Conservation (phyloP, 805 yeast genomes). For the Pichia californica region DNA sequence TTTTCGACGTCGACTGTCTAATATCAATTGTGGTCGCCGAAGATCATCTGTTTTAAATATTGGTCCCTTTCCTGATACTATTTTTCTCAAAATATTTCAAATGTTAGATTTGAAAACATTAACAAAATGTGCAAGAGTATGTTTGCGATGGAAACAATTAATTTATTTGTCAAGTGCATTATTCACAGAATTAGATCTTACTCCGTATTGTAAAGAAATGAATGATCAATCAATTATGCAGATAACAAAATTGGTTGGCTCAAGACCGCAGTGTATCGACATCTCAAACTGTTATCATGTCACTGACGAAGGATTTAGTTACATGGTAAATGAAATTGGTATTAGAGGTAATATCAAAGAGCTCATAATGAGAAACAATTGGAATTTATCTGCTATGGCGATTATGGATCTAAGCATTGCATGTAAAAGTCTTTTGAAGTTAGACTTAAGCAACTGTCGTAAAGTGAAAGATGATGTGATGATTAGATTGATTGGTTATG, state of each 20-base stretch:
- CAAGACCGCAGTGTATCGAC: constrained; percentile 55
- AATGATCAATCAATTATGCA: constrained; percentile 50
- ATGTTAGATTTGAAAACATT: constrained; percentile 49
- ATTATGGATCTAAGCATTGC: constrained; percentile 71
- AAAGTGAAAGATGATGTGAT: constrained; percentile 68
- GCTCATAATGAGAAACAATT: constrained; percentile 58
- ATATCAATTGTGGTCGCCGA: constrained; percentile 37
- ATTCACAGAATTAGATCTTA: constrained; percentile 47
- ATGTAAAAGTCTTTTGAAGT: constrained; percentile 49
- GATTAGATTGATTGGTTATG: constrained; percentile 61
- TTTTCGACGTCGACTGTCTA: constrained; percentile 44
- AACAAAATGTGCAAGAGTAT: constrained; percentile 52
- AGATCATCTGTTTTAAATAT: constrained; percentile 51
- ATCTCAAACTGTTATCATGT: constrained; percentile 72
- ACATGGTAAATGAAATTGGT: constrained; percentile 65
- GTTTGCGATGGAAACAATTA: constrained; percentile 64
- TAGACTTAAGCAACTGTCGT: constrained; percentile 67
- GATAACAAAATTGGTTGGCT: constrained; percentile 65
- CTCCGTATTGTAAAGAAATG: constrained; percentile 55
- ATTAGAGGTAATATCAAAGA: constrained; percentile 51
- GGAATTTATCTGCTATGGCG: constrained; percentile 79
- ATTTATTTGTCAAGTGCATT: constrained; percentile 50
- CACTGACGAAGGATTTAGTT: constrained; percentile 69
- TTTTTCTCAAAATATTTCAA: constrained; percentile 48
- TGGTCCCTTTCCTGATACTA: constrained; percentile 56